phyloP scores from a whole-genome alignment of 2,329 filamentous ascomycete species.

The Leptographium flavum region DNA sequence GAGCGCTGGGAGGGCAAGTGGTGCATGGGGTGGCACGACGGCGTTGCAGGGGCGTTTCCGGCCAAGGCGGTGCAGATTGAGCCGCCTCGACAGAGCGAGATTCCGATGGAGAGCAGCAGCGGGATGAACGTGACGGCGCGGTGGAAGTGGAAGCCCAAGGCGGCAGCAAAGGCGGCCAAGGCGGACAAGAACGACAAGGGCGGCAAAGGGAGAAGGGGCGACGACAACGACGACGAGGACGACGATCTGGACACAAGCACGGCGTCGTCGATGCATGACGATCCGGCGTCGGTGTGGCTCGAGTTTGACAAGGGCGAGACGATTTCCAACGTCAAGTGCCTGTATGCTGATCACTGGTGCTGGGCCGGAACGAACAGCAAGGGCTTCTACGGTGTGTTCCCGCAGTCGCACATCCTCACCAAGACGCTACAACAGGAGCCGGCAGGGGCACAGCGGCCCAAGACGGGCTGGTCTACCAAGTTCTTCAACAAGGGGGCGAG shows the following conservation, averaged over 20 bases:
- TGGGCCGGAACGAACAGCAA: slow-evolving; percentile 22
- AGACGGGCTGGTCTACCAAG: slow-evolving; percentile 6
- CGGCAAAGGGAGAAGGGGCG: background rate
- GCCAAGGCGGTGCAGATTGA: slow-evolving; percentile 33
- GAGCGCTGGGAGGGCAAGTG: slow-evolving; percentile 38
- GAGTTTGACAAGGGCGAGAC: slow-evolving; percentile 51
- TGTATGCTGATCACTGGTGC: slow-evolving; percentile 21
- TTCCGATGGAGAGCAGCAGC: slow-evolving; percentile 31
- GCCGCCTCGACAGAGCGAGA: slow-evolving; percentile 28
- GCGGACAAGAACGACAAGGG: background rate
- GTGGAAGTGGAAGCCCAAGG: slow-evolving; percentile 35
- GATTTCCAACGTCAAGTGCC: slow-evolving; percentile 46
- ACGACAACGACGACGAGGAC: slow-evolving; percentile 4
- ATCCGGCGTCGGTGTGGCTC: slow-evolving; percentile 32
- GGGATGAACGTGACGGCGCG: slow-evolving; percentile 32
- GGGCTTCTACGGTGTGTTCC: slow-evolving; percentile 21
- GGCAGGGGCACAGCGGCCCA: slow-evolving; percentile 3
- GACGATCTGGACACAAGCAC: slow-evolving; percentile 16
- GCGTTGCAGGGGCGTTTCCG: slow-evolving; percentile 33
- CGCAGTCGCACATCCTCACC: slow-evolving; percentile 12
- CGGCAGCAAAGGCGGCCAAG: background rate
- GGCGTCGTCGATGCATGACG: slow-evolving; percentile 4
- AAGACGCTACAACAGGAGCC: slow-evolving; percentile 10
- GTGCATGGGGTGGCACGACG: slow-evolving; percentile 44
- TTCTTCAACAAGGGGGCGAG: slow-evolving; percentile 5